Evolutionary conservation across 495 filamentous ascomycete species (phyloP), one percentile per base, ranked within the genome.

Genomic region (Penicillium canariense): DNA sequence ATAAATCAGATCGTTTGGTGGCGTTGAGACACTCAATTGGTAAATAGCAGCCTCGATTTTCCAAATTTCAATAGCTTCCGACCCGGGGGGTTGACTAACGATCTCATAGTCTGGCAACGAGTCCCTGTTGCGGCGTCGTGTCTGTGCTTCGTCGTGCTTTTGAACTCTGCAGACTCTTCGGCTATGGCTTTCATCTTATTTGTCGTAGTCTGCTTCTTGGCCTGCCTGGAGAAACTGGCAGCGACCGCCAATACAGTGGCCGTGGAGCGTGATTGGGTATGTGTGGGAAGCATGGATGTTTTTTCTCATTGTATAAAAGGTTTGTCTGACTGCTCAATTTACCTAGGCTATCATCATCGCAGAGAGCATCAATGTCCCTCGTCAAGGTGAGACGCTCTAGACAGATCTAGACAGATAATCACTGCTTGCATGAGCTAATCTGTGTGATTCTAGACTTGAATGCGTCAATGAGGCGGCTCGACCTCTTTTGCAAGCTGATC

Each of bases 401-500:
- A n/a, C n/a, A n/a, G n/a, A n/a, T n/a, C n/a, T n/a, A n/a, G n/a
- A n/a, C n/a, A n/a, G n/a, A n/a, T n/a, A n/a, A n/a, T n/a, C n/a
- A n/a, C n/a, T n/a, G n/a, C n/a, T n/a, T n/a, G n/a, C n/a, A n/a
- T n/a, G n/a, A n/a, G n/a, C n/a, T n/a, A n/a, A n/a, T n/a, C n/a
- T n/a, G n/a, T n/a, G n/a, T n/a, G n/a, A n/a, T 46, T 38, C 17
- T 58, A 68, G 66, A 71, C 11, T 47, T 87, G 6, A 89, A 88
- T 61, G 75, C 85, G 0, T 75, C 75, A 1, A 89, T 90, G 82
- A 75, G 87, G 27, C 77, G 86, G 1, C 88, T 90, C 48, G 87
- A 90, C 60, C 73, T 90, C 11, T 67, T 84, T 35, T 90, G 87
- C 73, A 90, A 90, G 62, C 77, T 90, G 6, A 38, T 84, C 7